Evolutionary conservation across 495 filamentous ascomycete species (phyloP).

Genomic region (Acidomyces sp.): DNA sequence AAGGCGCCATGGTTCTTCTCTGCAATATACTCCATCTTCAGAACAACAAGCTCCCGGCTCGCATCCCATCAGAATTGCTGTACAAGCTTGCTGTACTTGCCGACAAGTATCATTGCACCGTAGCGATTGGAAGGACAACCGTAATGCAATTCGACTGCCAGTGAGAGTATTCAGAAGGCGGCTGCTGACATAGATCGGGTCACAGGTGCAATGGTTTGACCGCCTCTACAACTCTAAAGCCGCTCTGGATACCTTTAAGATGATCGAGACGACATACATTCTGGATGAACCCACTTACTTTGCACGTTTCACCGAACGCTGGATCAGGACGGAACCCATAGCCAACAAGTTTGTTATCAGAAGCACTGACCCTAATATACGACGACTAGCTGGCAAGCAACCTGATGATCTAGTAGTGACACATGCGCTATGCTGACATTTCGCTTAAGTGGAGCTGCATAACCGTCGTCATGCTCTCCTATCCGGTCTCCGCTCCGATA

Average conservation of each 20-base stretch:
- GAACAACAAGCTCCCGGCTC: slow-evolving; percentile 12
- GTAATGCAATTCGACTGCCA: slow-evolving; percentile 12
- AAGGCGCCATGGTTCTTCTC: slow-evolving; percentile 10
- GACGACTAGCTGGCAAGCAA: slow-evolving; percentile 3
- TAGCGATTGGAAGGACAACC: slow-evolving; percentile 5
- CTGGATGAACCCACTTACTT: slow-evolving; percentile 10
- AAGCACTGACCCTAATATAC: neutral
- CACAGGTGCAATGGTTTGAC: too few relatives aligned
- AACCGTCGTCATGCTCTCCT: neutral
- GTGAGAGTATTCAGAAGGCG: too few relatives aligned
- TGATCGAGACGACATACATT: slow-evolving; percentile 4
- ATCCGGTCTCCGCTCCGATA: slow-evolving; percentile 1
- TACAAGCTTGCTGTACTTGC: slow-evolving; percentile 6
- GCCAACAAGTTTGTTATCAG: neutral
- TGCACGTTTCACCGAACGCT: slow-evolving; percentile 5
- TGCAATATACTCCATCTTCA: slow-evolving; percentile 14
- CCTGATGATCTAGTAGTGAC: too few relatives aligned
- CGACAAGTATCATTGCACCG: slow-evolving; percentile 11
- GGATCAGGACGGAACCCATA: neutral
- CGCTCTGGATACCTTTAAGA: neutral
- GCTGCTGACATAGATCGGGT: too few relatives aligned
- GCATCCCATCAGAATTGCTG: slow-evolving; percentile 4
- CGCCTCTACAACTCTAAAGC: neutral
- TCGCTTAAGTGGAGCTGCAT: neutral
- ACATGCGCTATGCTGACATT: too few relatives aligned